A percentile compares a stretch with the other conserved stretches of the same genome.
Conservation (phyloP, 2,329 filamentous ascomycete genomes). For the Cadophora sp. region DNA sequence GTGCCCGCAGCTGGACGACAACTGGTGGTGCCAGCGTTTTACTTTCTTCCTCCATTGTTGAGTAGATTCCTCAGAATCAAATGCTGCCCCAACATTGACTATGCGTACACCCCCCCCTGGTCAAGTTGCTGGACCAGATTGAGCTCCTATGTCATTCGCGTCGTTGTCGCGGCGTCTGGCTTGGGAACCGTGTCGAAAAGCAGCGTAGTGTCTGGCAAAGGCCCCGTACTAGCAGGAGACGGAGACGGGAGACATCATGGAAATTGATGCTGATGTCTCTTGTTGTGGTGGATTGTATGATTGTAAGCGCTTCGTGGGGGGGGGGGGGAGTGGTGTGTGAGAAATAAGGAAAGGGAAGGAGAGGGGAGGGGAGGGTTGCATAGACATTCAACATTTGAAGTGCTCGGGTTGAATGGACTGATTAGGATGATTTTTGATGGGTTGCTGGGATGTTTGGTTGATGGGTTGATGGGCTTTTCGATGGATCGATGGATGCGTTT, state of each 20-base stretch:
- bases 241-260: constrained; percentile 40
- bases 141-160: constrained; percentile 35
- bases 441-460: no score
- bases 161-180: constrained; percentile 28
- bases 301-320: constrained; percentile 26
- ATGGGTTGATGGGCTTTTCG: no score
- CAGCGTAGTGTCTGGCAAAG: constrained; percentile 30
- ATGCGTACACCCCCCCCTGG: constrained; percentile 22
- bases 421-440: no score
- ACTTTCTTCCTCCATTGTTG: constrained; percentile 37
- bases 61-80: constrained; percentile 39
- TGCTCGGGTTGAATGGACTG: no score
- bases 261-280: constrained; percentile 43
- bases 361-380: no score
- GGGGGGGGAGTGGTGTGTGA: no score
- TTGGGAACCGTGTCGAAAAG: constrained; percentile 30
- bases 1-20: constrained; percentile 42
- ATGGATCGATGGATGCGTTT: no score
- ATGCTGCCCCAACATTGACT: constrained; percentile 41
- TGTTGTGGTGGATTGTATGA: constrained; percentile 23
- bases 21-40: constrained; percentile 44
- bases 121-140: constrained; percentile 20
- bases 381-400: no score
- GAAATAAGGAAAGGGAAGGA: no score
- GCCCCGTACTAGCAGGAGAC: constrained; percentile 36